These are phyloP conservation scores for Myochromella boudieri DNA, from an alignment of 768 basidiomycete species.

Conservation along the genomic window DNA sequence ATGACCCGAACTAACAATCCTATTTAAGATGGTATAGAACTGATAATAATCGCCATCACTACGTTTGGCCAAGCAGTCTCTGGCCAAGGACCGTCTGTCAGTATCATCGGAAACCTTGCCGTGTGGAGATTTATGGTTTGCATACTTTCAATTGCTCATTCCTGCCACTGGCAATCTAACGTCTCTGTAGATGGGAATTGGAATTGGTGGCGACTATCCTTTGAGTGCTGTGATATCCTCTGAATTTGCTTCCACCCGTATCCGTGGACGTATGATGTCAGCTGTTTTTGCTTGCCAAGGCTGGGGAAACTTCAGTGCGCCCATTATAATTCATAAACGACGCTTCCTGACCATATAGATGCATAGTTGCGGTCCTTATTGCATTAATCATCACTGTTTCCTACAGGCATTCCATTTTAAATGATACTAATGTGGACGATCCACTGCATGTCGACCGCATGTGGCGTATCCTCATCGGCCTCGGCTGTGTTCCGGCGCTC, in stretches of 20 bases:
- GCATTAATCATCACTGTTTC: slow-evolving; percentile 62
- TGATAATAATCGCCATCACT: slow-evolving; percentile 79
- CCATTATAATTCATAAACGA: background rate
- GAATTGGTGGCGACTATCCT: slow-evolving; percentile 90
- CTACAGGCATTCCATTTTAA: slow-evolving; percentile 59
- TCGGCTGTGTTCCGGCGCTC: slow-evolving; percentile 79
- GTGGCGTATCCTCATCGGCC: slow-evolving; percentile 88
- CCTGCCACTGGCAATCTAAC: slow-evolving; percentile 2
- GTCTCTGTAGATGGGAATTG: slow-evolving; percentile 64
- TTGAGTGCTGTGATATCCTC: slow-evolving; percentile 84
- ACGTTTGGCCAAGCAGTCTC: slow-evolving; percentile 81
- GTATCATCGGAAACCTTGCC: slow-evolving; percentile 73
- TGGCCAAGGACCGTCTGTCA: slow-evolving; percentile 62
- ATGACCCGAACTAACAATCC: too few species aligned
- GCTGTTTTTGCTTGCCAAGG: slow-evolving; percentile 86
- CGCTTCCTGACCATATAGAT: background rate
- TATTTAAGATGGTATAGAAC: slow-evolving; percentile 63
- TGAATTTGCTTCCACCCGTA: slow-evolving; percentile 81
- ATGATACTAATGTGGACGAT: slow-evolving; percentile 36
- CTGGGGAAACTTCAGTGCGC: slow-evolving; percentile 79
- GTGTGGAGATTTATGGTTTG: slow-evolving; percentile 78
- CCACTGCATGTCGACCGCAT: slow-evolving; percentile 62
- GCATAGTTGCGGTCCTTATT: slow-evolving; percentile 62
- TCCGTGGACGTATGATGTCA: slow-evolving; percentile 85
- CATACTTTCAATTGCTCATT: background rate